Evolutionary conservation across 83 land plant genomes (phyloP).

Genomic region (Picea abies): DNA sequence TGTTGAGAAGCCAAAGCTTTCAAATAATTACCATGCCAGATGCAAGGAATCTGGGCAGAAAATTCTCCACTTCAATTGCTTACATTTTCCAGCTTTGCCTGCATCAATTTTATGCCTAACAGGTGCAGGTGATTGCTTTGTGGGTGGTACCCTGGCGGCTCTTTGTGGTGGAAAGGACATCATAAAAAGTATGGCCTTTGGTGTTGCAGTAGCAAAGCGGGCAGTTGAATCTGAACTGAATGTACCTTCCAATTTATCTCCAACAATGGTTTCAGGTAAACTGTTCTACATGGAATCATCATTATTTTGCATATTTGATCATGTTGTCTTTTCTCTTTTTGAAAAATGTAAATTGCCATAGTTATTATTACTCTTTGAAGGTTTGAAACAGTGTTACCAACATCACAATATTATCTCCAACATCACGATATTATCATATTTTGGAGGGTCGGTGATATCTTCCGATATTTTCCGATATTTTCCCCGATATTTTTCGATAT

Average conservation of each 20-base stretch:
- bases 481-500: no score
- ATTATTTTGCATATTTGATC: not conserved
- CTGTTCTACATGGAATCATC: not conserved
- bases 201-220: conserved; percentile 73
- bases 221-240: conserved; percentile 71
- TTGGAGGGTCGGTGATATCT: no score
- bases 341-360: not conserved
- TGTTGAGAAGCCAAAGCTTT: conserved; percentile 20
- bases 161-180: conserved; percentile 62
- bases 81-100: conserved; percentile 86
- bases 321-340: not conserved
- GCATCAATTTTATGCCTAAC: conserved; percentile 79
- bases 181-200: conserved; percentile 65
- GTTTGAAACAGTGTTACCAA: no score
- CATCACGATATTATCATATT: no score
- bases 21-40: conserved; percentile 13
- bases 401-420: no score
- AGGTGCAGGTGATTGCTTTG: conserved; percentile 97
- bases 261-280: conserved; percentile 55
- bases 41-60: not conserved
- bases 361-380: not conserved
- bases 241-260: conserved; percentile 48
- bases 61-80: conserved; percentile 20
- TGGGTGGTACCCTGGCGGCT: conserved; percentile 74
- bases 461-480: no score